phyloP scores from a whole-genome alignment of 176 grass and related monocot species.

The Zea mays region Zm-B73-REFERENCE-NAM-5.0 NC_050105.1:123867501-123868000 shows the following conservation, averaged over 20 bases:
- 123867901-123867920: background rate
- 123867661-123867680: background rate
- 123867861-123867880: background rate
- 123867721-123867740: background rate
- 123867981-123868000: background rate
- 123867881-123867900: background rate
- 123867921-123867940: background rate
- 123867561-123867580: background rate
- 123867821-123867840: background rate
- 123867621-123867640: background rate
- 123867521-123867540: background rate
- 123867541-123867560: constrained; percentile 3
- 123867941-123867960: background rate
- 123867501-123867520: background rate
- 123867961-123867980: background rate
- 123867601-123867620: background rate
- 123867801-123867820: background rate
- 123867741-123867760: background rate
- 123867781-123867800: background rate
- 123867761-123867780: background rate
- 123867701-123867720: background rate
- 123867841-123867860: constrained; percentile 2
- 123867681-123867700: background rate
- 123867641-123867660: background rate
- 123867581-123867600: background rate